Conservation (phyloP, 371 early-diverging fungal genomes). For the Apophysomyces ossiformis region DNA sequence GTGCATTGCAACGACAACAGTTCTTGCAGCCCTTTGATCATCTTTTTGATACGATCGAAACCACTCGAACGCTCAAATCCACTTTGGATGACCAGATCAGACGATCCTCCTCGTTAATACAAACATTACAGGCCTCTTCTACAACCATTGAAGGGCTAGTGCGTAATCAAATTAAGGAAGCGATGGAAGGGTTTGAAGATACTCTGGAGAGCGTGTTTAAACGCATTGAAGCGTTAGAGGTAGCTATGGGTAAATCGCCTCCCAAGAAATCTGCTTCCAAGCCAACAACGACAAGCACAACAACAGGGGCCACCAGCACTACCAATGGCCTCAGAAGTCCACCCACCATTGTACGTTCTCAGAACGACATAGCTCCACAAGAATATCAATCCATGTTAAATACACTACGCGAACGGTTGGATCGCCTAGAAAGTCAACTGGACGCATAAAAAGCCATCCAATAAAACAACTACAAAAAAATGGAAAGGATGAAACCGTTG, state of each 20-base stretch:
- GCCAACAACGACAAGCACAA: neutral
- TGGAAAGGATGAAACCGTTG: neutral
- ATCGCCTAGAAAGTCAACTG: constrained; percentile 9
- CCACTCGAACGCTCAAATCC: constrained; percentile 57
- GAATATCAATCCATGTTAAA: constrained; percentile 5
- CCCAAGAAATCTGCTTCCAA: neutral
- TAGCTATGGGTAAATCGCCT: constrained; percentile 3
- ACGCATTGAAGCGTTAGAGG: constrained; percentile 13
- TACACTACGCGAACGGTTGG: constrained; percentile 6
- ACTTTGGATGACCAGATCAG: constrained; percentile 81
- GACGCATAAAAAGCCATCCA: neutral
- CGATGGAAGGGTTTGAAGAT: constrained; percentile 47
- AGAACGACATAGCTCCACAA: constrained; percentile 28
- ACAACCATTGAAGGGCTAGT: constrained; percentile 80
- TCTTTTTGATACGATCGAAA: constrained; percentile 65
- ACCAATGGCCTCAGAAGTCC: constrained; percentile 16
- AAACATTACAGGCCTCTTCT: constrained; percentile 74
- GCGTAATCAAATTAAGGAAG: constrained; percentile 75
- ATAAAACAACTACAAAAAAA: neutral
- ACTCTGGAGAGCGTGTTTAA: neutral
- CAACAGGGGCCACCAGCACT: neutral
- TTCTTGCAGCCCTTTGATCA: constrained; percentile 64
- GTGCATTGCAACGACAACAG: constrained; percentile 40
- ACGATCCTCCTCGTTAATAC: constrained; percentile 71
- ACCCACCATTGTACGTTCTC: constrained; percentile 34